These are phyloP conservation scores for Phylloporus sp. DNA, from an alignment of 768 basidiomycete species.

Conservation along the genomic window DNA sequence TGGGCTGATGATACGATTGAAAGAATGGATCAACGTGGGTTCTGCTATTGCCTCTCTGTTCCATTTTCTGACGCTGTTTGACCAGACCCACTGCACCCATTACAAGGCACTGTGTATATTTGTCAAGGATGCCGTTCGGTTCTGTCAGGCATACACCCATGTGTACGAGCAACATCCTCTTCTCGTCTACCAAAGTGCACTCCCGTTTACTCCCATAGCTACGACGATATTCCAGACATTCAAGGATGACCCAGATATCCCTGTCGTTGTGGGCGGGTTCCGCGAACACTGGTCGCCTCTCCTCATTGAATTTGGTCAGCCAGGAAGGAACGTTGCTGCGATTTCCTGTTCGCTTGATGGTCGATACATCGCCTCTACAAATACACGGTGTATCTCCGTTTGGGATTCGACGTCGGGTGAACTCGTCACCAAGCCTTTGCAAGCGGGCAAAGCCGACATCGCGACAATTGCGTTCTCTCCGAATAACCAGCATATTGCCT, in stretches of 20 bases:
- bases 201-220: constrained; percentile 30
- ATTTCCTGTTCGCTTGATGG: constrained; percentile 29
- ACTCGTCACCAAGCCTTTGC: constrained; percentile 18
- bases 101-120: constrained; percentile 19
- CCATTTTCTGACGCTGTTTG: background rate
- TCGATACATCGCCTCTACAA: constrained; percentile 27
- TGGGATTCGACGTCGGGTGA: constrained; percentile 30
- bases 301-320: constrained; percentile 26
- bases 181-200: constrained; percentile 29
- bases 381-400: constrained; percentile 14
- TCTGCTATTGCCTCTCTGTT: background rate
- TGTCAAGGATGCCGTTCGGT: constrained; percentile 27
- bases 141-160: constrained; percentile 29
- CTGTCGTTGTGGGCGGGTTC: constrained; percentile 26
- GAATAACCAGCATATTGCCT: constrained; percentile 23
- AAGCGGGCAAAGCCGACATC: constrained; percentile 9
- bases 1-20: constrained; percentile 21
- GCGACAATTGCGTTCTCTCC: constrained; percentile 28
- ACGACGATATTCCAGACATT: constrained; percentile 25
- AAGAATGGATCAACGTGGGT: constrained; percentile 27
- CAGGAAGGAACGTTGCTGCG: constrained; percentile 11
- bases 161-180: constrained; percentile 33
- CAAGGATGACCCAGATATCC: constrained; percentile 22
- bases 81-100: constrained; percentile 10
- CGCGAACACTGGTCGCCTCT: constrained; percentile 31